A percentile compares a stretch with the other conserved stretches of the same genome.
Evolutionary conservation across 441 rosid species (phyloP).

Genomic region (Melianthus villosus): DNA sequence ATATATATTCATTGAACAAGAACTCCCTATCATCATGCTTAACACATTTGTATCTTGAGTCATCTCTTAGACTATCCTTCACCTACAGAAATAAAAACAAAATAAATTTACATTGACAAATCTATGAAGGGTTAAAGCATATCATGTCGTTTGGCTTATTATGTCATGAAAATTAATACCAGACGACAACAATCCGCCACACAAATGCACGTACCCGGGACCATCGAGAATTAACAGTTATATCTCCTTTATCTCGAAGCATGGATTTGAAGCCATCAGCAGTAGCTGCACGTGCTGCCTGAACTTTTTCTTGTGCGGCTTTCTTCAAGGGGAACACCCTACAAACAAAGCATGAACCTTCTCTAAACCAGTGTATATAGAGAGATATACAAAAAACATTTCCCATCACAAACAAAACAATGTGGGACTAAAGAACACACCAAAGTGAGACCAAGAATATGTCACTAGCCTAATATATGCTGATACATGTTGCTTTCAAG

Average conservation of each 20-base stretch:
- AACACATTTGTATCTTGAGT: constrained; percentile 64
- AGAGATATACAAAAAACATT: constrained; percentile 9
- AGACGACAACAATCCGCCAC: too few relatives aligned
- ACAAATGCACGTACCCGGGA: constrained; percentile 59
- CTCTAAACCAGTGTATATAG: constrained; percentile 1
- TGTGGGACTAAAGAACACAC: constrained; percentile 19
- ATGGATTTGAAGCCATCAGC: constrained; percentile 66
- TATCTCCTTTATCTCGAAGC: constrained; percentile 61
- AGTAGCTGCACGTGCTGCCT: constrained; percentile 52
- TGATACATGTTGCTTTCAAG: constrained; percentile 23
- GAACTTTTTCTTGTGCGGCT: constrained; percentile 65
- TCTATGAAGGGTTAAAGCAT: too few relatives aligned
- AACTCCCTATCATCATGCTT: constrained; percentile 74
- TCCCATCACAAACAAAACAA: too few relatives aligned
- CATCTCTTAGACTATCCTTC: constrained; percentile 74
- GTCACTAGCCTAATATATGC: constrained; percentile 20
- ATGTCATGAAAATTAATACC: too few relatives aligned
- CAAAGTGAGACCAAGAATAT: constrained; percentile 17
- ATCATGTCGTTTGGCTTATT: too few relatives aligned
- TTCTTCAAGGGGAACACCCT: constrained; percentile 66
- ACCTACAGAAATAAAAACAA: constrained; percentile 29
- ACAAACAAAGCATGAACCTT: constrained; percentile 12
- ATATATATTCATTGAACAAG: constrained; percentile 54
- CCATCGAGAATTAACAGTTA: constrained; percentile 65
- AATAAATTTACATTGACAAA: not conserved